Evolutionary conservation across 2,329 filamentous ascomycete species (phyloP), one percentile per base, ranked within the genome.

Genomic region (Pseudogymnoascus sp.): DNA sequence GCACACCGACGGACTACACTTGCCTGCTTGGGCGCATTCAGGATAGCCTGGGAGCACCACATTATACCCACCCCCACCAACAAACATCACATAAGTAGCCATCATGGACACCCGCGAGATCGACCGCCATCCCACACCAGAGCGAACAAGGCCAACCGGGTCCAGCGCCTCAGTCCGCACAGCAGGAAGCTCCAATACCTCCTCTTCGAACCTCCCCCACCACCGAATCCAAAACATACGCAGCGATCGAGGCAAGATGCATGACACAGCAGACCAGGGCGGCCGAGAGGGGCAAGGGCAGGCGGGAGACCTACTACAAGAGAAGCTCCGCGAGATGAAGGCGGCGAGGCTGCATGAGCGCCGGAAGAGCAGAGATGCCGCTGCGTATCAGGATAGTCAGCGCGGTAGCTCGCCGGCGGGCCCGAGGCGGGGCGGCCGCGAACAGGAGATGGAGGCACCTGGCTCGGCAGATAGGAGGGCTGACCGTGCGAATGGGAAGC

Each of bases 401-500:
- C 65, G 67, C 58, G 67, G 62, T 35, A 72, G 70, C 62, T 73
- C 71, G 10, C 71, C 72, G 3, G 64, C 67, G 3, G 55, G 61
- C 25, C 59, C 67, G 64, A 59, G 65, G 58, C n/a, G 58, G 29
- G 13, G 58, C 61, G 52, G 60, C 33, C 15, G 65, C 64, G 61
- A 69, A 66, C n/a, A 69, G 72, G 45, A 64, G 29, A 27, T 31
- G 39, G 63, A 66, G 35, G 67, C 69, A 58, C 69, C 72, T 40
- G 71, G 66, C 37, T 71, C 69, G 2, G 68, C 67, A 65, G 68
- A 67, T 7, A 58, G 68, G 18, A 62, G 61, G 21, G 58, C 15
- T 10, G 39, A 61, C 10, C 37, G 60, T 9, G 64, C 59, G 25
- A 55, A 36, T 36, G 55, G 59, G 25, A 80, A 79, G 65, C 84